A percentile compares a stretch with the other conserved stretches of the same genome.
Evolutionary conservation across 129 eudicot genomes (phyloP).

Genomic region (Cynara cardunculus): DNA sequence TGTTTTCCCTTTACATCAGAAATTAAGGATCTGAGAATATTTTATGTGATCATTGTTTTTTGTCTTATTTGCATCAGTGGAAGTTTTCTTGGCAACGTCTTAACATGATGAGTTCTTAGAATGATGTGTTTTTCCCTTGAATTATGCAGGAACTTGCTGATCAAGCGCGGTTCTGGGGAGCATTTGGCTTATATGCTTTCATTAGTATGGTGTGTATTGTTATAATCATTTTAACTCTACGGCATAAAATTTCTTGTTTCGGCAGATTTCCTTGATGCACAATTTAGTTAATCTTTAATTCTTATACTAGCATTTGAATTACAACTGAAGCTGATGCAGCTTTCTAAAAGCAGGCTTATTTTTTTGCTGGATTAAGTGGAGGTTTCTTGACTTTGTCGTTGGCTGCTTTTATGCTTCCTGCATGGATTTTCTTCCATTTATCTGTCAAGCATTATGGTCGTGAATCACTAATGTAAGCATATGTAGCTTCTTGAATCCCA

Average conservation of each 20-base stretch:
- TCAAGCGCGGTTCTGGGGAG: conserved; percentile 95
- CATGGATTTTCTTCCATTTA: conserved; percentile 61
- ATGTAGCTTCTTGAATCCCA: not conserved
- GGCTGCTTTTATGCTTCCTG: conserved; percentile 70
- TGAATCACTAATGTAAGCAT: conserved; percentile 61
- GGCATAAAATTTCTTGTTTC: not conserved
- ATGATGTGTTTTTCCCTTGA: not conserved
- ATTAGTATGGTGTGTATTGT: conserved; percentile 63
- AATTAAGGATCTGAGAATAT: not conserved
- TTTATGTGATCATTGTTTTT: not conserved
- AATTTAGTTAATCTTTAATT: not conserved
- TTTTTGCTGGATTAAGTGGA: conserved; percentile 74
- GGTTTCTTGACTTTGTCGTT: conserved; percentile 70
- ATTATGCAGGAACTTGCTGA: conserved; percentile 55
- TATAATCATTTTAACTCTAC: not conserved
- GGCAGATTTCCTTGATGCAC: not conserved
- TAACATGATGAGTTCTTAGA: not conserved
- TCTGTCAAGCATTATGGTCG: conserved; percentile 51
- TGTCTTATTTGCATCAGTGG: not conserved
- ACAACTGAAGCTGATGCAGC: conserved; percentile 11
- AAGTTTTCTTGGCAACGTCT: not conserved
- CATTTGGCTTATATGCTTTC: conserved; percentile 79
- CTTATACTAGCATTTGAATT: not conserved
- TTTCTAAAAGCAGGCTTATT: conserved; percentile 59
- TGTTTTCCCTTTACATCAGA: not conserved